phyloP scores from a whole-genome alignment of 2,329 filamentous ascomycete genomes.

The Xylariaceae sp. region DNA sequence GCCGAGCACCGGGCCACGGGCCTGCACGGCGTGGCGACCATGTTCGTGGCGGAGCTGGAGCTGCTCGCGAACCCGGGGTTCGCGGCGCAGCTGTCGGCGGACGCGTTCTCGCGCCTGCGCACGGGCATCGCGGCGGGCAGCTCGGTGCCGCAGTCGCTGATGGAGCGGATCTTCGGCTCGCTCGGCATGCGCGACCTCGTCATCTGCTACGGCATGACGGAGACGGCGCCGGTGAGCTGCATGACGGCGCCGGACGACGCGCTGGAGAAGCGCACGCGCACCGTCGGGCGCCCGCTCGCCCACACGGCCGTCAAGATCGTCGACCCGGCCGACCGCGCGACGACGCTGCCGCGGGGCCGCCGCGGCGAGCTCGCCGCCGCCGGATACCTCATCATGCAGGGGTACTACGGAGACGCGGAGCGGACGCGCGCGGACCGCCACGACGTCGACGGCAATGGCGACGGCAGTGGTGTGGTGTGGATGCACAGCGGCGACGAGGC shows the following conservation, averaged over 20 bases:
- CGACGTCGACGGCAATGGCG: conserved; percentile 42
- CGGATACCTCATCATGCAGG: conserved; percentile 89
- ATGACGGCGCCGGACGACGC: conserved; percentile 85
- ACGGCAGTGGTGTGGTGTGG: conserved; percentile 67
- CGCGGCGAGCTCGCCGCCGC: conserved; percentile 80
- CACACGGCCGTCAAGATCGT: conserved; percentile 82
- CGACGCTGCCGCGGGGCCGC: conserved; percentile 64
- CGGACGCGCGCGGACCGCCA: conserved; percentile 73
- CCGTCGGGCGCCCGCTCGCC: conserved; percentile 80
- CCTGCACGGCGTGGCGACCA: conserved; percentile 89
- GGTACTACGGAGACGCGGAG: conserved; percentile 78
- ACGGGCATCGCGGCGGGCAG: conserved; percentile 93
- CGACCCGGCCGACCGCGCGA: conserved; percentile 60
- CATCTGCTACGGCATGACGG: conserved; percentile 97
- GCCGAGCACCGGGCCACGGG: conserved; percentile 59
- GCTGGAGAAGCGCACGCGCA: conserved; percentile 70
- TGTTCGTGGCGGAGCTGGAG: conserved; percentile 89
- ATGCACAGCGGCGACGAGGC: conserved; percentile 95
- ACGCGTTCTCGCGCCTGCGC: conserved; percentile 52
- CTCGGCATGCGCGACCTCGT: conserved; percentile 82
- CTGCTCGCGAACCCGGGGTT: conserved; percentile 60
- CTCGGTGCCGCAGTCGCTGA: conserved; percentile 80
- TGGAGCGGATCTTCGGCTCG: conserved; percentile 71
- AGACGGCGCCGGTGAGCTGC: conserved; percentile 75
- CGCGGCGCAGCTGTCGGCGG: conserved; percentile 24